A percentile compares a stretch with the other conserved stretches of the same genome.
These are phyloP conservation scores for Chaetomium olivaceum DNA, from an alignment of 2,329 filamentous ascomycete species.

Conservation along the genomic window DNA sequence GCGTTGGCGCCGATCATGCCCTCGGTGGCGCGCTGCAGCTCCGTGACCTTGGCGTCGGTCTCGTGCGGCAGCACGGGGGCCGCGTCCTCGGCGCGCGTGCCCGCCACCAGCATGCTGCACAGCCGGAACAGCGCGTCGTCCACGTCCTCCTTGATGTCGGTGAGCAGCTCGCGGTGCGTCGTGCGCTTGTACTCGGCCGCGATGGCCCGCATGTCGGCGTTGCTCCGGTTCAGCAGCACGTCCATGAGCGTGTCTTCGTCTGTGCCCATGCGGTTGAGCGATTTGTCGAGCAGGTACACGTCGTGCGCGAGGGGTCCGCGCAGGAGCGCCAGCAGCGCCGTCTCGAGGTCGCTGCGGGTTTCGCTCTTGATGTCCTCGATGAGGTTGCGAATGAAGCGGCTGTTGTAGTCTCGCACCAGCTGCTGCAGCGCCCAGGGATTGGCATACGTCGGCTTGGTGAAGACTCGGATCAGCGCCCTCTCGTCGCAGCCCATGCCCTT, in stretches of 20 bases:
- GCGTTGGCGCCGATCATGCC: conserved; percentile 72
- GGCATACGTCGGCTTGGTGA: conserved; percentile 75
- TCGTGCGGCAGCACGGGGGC: conserved; percentile 69
- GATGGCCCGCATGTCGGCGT: conserved; percentile 84
- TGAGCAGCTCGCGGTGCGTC: conserved; percentile 66
- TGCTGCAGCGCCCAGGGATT: conserved; percentile 28
- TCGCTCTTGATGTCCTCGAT: conserved; percentile 77
- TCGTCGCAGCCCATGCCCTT: conserved; percentile 89
- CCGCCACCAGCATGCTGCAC: conserved; percentile 77
- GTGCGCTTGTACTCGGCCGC: conserved; percentile 71
- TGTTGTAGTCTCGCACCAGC: conserved; percentile 51
- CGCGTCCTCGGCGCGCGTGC: conserved; percentile 73
- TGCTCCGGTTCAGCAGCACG: conserved; percentile 75
- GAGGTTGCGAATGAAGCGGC: conserved; percentile 65
- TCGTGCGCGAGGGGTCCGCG: conserved; percentile 79
- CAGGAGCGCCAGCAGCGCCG: conserved; percentile 71
- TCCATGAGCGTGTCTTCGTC: conserved; percentile 86
- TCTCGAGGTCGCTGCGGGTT: conserved; percentile 70
- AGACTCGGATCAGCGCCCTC: conserved; percentile 66
- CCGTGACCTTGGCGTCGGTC: conserved; percentile 71
- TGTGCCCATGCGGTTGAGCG: conserved; percentile 77
- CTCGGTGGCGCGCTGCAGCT: conserved; percentile 74
- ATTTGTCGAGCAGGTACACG: conserved; percentile 65
- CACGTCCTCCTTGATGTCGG: conserved; percentile 73
- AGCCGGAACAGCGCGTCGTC: conserved; percentile 81